These are phyloP conservation scores for Fragaria ananassa DNA, from an alignment of 306 rosid species.

Conservation along the genomic window DNA sequence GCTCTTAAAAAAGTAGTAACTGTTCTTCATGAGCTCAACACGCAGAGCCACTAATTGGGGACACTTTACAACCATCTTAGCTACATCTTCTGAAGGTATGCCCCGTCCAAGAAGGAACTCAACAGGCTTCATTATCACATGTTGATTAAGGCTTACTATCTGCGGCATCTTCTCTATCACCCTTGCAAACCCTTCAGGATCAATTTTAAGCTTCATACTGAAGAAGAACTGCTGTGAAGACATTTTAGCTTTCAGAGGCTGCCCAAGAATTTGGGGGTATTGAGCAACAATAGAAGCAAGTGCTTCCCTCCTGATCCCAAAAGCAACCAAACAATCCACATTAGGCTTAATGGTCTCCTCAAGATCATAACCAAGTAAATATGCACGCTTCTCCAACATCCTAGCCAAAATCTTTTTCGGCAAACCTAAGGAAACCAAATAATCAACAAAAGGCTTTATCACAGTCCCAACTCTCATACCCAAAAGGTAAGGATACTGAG, in stretches of 20 bases:
- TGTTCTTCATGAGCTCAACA: conserved; percentile 79
- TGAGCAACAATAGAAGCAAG: conserved; percentile 74
- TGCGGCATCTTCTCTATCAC: conserved; percentile 94
- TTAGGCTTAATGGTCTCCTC: conserved; percentile 76
- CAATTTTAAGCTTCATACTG: conserved; percentile 83
- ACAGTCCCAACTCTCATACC: conserved; percentile 96
- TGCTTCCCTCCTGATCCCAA: conserved; percentile 63
- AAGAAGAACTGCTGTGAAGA: conserved; percentile 80
- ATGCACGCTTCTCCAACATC: conserved; percentile 87
- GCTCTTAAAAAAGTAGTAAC: conserved; percentile 74
- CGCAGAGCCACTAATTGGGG: conserved; percentile 71
- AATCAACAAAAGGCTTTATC: conserved; percentile 75
- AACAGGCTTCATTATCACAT: conserved; percentile 71
- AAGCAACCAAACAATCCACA: conserved; percentile 79
- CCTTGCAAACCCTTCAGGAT: conserved; percentile 72
- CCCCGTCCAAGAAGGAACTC: conserved; percentile 74
- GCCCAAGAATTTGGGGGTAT: conserved; percentile 74
- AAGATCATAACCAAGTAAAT: conserved; percentile 75
- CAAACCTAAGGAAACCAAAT: conserved; percentile 61
- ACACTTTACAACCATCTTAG: conserved; percentile 66
- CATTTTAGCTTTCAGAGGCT: conserved; percentile 81
- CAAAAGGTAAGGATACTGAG: conserved; percentile 77
- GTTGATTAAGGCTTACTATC: conserved; percentile 78
- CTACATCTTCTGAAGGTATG: conserved; percentile 52
- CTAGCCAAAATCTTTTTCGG: conserved; percentile 76